These are phyloP conservation scores for Arabis alpina DNA, from an alignment of 345 rosid genomes.

Conservation along the genomic window DNA sequence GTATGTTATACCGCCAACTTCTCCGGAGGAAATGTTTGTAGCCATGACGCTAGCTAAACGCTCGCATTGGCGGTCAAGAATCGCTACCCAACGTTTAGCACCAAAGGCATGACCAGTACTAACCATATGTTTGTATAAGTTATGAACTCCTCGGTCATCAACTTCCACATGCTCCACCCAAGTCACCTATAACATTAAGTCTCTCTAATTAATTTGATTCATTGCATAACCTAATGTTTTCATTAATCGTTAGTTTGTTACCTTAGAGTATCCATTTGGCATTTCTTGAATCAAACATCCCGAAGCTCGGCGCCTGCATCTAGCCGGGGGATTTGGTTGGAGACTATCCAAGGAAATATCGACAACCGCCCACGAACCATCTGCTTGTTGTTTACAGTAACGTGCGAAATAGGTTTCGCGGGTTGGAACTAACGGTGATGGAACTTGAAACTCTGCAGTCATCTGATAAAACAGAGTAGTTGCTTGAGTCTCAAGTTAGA, in stretches of 20 bases:
- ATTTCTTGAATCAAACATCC: conserved; percentile 91
- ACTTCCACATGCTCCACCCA: conserved; percentile 97
- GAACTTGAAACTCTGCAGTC: conserved; percentile 93
- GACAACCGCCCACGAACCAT: conserved; percentile 92
- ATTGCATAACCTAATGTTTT: conserved; percentile 14
- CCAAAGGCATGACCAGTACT: conserved; percentile 85
- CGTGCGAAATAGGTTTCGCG: conserved; percentile 80
- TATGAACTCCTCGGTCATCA: conserved; percentile 89
- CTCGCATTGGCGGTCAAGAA: conserved; percentile 88
- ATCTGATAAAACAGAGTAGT: conserved; percentile 52
- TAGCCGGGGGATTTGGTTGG: conserved; percentile 56
- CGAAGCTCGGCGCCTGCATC: conserved; percentile 83
- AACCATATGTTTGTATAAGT: conserved; percentile 83
- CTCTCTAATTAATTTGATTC: background rate
- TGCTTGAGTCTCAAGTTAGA: conserved; percentile 1
- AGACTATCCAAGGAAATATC: conserved; percentile 87
- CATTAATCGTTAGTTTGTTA: conserved; percentile 6
- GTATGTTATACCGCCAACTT: conserved; percentile 61
- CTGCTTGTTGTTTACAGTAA: conserved; percentile 80
- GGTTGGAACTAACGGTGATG: conserved; percentile 85
- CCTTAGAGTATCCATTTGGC: conserved; percentile 96
- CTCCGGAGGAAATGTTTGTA: conserved; percentile 67
- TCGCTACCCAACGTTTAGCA: conserved; percentile 90
- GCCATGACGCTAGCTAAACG: conserved; percentile 94
- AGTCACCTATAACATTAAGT: conserved; percentile 55